Base-by-base conservation (phyloP, 1,139 yeast genomes). In the Pichia cactophila region DNA sequence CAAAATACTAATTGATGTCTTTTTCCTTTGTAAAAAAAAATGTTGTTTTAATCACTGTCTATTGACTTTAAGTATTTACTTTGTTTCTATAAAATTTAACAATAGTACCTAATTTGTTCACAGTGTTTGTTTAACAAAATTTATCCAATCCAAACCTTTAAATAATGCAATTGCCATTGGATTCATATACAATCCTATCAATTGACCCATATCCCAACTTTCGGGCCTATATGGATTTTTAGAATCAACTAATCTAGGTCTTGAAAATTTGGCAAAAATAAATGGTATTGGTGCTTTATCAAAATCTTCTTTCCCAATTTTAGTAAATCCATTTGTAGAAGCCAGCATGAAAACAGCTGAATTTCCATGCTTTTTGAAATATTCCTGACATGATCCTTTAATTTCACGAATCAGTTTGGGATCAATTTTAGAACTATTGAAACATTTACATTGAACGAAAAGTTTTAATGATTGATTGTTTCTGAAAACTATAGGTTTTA, bases 251-350 rank as follows among this genome's bases (percentile, higher is more conserved):
- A 54, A 36, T 36, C 33, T 48, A 3, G 56, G 57, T 23, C 71
- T 69, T 1, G 70, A 62, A 33, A 80, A 64, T 47, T 74, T 72
- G 7, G 75, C 65, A 58, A 74, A 82, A 3, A 81, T 66, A 50
- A 84, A 61, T 2, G 92, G 89, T 44, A 80, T 67, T n/a, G 54
- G 33, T 33, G 63, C 60, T 16, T 55, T 68, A 52, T 83, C 79
- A 55, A 84, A 71, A 48, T 81, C 80, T 7, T 69, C 67, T 38
- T 75, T 66, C 0, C 84, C 89, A 51, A 81, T 84, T 38, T 70
- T 62, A 0, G 94, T 82, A 45, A 83, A 69, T 1, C 75, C 70
- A 16, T 75, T 72, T 1, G 92, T 87, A 0, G 87, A 75, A 12
- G 83, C 78, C 56, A 77, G 64, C 56, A 77, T 61, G 29, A 71